Evolutionary conservation across 2,329 filamentous ascomycete genomes (phyloP), one percentile per base, ranked within the genome.

Genomic region (Penicillium sp.): DNA sequence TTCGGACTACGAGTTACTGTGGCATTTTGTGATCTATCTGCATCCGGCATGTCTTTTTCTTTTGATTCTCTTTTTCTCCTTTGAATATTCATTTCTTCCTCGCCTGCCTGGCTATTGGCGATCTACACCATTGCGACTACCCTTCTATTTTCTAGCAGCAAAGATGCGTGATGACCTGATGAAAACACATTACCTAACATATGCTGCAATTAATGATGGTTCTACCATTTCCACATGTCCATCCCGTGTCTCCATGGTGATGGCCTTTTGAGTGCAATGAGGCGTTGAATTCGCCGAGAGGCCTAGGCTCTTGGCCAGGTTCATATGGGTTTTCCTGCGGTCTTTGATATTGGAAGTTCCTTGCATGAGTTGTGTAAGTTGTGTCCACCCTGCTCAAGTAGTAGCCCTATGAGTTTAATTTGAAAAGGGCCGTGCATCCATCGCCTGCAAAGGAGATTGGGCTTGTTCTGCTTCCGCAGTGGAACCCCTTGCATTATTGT

Each of bases 291-390:
- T 11, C 49, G 24, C 37, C 43, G 53, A 19, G 41, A 44, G 27
- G 39, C 44, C 35, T 54, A n/a, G 50, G 51, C 41, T 54, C 50
- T 55, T 51, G 44, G 50, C 46, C 39, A 55, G 41, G 50, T 39
- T 33, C 49, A 39, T 53, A 46, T 52, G 36, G 41, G 57, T 31
- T 54, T 33, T 55, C 59, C 55, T 59, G 35, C 24, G 14, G 54
- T 37, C 16, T n/a, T 58, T 56, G 55, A 59, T 60, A 62, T 61
- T 66, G 57, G 40, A 31, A 43, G 39, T 61, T 62, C 66, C 66
- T 68, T 68, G 66, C 66, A 55, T 68, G 44, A 64, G 62, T 62
- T 61, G 24, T 59, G 49, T 68, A 41, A 64, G 62, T 62, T 61
- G 24, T 59, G 49, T 66, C 41, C 35, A 59, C 49, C 33, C 31